Evolutionary conservation across 768 basidiomycete genomes (phyloP), one percentile per base, ranked within the genome.

Genomic region (Pulveroboletus frians): DNA sequence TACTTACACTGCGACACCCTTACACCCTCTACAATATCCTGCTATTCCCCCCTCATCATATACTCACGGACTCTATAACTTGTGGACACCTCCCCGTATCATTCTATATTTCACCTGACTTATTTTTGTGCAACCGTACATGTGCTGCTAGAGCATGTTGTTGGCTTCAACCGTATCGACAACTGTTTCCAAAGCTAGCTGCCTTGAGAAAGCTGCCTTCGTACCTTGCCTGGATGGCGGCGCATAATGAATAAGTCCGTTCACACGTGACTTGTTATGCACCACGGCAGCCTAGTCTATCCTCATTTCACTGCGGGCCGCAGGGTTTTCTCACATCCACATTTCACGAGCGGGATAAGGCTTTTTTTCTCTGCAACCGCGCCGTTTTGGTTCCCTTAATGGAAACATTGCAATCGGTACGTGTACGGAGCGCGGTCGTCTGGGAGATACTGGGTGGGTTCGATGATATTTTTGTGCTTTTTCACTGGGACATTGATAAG

Each of bases 1-100:
- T 44, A 5, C 49, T 51, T 11, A 54, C 15, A 42, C 17, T 42
- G 64, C 55, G 61, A 57, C 47, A 57, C 57, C 55, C 40, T 26
- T 23, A 46, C 18, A 7, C 14, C 34, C 56, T 14, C 30, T 30
- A 26, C 23, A 26, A 6, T 37, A 50, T 41, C 41, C 7, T 31
- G 35, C 32, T 58, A 20, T 43, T 36, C 6, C 13, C 27, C 3
- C 17, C 8, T 31, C 32, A 39, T 36, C 32, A 3, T 32, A 26
- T 17, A 34, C 13, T 26, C 32, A 42, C 34, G n/a, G 41, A 30
- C 5, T 17, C 11, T 23, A n/a, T 8, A 44, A 17, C 13, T 30
- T 40, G 31, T 26, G 56, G 56, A 59, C 49, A 62, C 53, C 50
- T 30, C 34, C 29, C 5, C 9, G 14, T 23, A 20, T 39, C 23